Base-by-base conservation (phyloP, 1,139 yeast genomes). In the Lodderomyces jiufengensis region DNA sequence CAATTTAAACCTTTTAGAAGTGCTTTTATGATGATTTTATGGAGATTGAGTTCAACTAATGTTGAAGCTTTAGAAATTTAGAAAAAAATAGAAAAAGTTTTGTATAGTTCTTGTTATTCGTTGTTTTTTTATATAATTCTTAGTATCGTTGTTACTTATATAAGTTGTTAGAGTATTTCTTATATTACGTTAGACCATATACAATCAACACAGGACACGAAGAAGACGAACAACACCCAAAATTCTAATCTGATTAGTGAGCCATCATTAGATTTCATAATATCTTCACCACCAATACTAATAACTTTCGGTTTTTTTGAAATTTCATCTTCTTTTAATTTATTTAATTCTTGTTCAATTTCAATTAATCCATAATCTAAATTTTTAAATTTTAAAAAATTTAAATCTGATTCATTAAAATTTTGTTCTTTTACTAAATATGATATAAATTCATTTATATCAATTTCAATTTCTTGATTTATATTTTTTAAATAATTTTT, bases 1-100 rank as follows among this genome's bases (percentile, higher is more conserved):
- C 52, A 56, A 37, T 87, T 79, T 52, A 57, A 62, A 33, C 97
- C 97, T 0, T 81, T 80, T 54, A 63, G 82, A 44, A 72, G 84
- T 20, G 73, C 79, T 3, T 73, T 84, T 38, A 85, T 84, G 84
- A 55, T 84, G 54, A 50, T 85, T 5, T 59, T 86, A 49, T 88
- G 96, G 96, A 67, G 87, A 45, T 52, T 83, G 29, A 65, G 81
- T 14, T 59, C 76, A 26, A 77, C 86, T 3, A 71, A 76, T 44
- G 66, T 81, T 24, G 82, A 76, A 10, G 77, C 76, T 3, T 52
- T 56, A 36, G 63, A 60, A 36, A 54, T 33, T 48, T 22, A 29
- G 38, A 16, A 50, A 45, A 15, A 24, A 18, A 15, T 22, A 16
- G 18, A 14, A 27, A 27, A 10, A 5, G 12, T 27, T 9, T 27